Percentiles rank a stretch among this genome's conserved stretches.
Evolutionary conservation across 148 eudicot genomes (phyloP).

Genomic region (Chenopodium berlandieri): DNA sequence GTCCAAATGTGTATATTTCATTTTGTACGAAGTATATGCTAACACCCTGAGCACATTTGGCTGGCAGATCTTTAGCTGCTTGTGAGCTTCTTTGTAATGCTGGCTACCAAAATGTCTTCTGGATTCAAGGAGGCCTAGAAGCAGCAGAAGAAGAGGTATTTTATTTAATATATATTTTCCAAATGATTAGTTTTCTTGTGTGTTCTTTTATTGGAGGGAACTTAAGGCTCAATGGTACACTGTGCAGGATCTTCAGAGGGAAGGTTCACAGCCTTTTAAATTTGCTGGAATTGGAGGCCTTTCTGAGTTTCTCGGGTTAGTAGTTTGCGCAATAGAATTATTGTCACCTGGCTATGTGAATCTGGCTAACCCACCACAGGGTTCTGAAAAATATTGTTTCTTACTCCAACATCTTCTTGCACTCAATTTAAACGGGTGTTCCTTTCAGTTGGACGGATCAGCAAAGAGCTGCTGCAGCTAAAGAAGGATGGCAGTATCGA

Average conservation of each 20-base stretch:
- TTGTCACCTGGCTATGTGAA: background rate
- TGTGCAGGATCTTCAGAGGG: conserved; percentile 84
- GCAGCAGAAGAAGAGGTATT: conserved; percentile 95
- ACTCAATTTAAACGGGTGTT: background rate
- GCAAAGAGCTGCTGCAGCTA: conserved; percentile 81
- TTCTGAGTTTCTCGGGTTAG: conserved; percentile 91
- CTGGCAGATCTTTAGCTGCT: conserved; percentile 89
- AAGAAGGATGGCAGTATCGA: conserved; percentile 89
- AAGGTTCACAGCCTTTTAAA: conserved; percentile 91
- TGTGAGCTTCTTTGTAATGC: conserved; percentile 82
- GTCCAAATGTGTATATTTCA: background rate
- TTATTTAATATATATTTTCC: background rate
- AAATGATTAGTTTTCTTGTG: background rate
- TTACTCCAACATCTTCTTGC: background rate
- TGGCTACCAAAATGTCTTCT: conserved; percentile 81
- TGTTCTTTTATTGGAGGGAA: background rate
- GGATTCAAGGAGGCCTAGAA: conserved; percentile 97
- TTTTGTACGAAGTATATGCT: background rate
- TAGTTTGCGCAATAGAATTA: conserved; percentile 8
- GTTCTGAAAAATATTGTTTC: background rate
- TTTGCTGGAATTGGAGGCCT: conserved; percentile 95
- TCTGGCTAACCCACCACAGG: background rate
- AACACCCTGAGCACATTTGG: background rate
- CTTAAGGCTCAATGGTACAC: background rate
- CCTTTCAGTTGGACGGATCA: conserved; percentile 87